Percentiles rank a stretch among this genome's conserved stretches.
phyloP scores from a whole-genome alignment of 2,329 filamentous ascomycete genomes.

The Colletotrichum chrysophilum region DNA sequence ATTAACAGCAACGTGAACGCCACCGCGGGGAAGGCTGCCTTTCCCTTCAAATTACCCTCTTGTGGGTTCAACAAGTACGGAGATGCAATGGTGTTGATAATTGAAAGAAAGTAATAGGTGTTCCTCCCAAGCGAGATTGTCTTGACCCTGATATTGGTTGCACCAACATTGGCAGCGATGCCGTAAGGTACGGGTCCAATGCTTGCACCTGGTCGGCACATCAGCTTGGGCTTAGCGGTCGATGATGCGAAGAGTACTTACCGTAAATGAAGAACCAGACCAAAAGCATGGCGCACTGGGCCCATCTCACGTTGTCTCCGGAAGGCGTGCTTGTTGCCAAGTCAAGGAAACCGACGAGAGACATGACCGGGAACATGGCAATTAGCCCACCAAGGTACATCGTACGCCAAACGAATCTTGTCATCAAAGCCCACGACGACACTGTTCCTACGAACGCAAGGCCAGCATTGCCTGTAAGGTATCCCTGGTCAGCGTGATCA shows the following conservation, averaged over 20 bases:
- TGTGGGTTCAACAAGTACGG: slow-evolving; percentile 49
- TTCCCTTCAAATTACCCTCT: not conserved
- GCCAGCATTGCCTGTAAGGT: not conserved
- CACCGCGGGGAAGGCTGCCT: slow-evolving; percentile 46
- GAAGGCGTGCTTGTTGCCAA: slow-evolving; percentile 42
- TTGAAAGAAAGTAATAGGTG: slow-evolving; percentile 52
- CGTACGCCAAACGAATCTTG: slow-evolving; percentile 46
- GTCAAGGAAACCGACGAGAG: slow-evolving; percentile 47
- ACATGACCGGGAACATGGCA: slow-evolving; percentile 41
- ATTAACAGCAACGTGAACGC: slow-evolving; percentile 46
- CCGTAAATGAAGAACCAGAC: slow-evolving; percentile 48
- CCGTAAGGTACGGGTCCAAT: slow-evolving; percentile 38
- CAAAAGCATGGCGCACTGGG: slow-evolving; percentile 49
- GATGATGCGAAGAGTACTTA: slow-evolving; percentile 27
- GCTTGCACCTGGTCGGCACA: not conserved
- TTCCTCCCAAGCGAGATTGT: slow-evolving; percentile 48
- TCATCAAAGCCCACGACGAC: slow-evolving; percentile 48
- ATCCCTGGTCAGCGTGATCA: not conserved
- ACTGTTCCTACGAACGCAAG: slow-evolving; percentile 45
- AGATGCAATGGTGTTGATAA: slow-evolving; percentile 50
- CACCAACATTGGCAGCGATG: slow-evolving; percentile 47
- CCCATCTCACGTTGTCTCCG: slow-evolving; percentile 46
- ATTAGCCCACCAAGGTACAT: slow-evolving; percentile 48
- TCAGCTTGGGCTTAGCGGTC: not conserved
- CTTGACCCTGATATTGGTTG: slow-evolving; percentile 44